Evolutionary conservation across 2,329 filamentous ascomycete genomes (phyloP).

Genomic region (Ascochyta pisi): DNA sequence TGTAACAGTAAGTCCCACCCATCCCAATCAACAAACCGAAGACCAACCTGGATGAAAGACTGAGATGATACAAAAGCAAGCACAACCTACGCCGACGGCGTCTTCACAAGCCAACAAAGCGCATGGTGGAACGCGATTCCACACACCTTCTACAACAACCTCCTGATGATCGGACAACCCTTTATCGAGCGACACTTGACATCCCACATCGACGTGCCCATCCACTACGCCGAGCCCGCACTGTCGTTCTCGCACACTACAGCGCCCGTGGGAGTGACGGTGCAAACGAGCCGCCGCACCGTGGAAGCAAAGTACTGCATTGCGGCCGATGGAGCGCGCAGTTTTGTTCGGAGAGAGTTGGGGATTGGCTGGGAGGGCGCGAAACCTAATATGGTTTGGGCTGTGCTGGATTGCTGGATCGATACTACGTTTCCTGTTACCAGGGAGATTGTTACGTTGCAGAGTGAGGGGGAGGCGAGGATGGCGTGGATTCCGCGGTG

Average conservation of each 20-base stretch:
- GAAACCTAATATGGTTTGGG: constrained; percentile 60
- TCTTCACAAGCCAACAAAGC: constrained; percentile 58
- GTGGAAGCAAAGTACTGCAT: constrained; percentile 22
- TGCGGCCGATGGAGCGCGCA: constrained; percentile 25
- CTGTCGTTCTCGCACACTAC: constrained; percentile 35
- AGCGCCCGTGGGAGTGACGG: constrained; percentile 27
- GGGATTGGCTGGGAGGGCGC: constrained; percentile 54
- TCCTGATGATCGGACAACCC: constrained; percentile 60
- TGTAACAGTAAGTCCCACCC: constrained; percentile 53
- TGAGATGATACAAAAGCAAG: constrained; percentile 44
- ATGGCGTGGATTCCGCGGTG: constrained; percentile 58
- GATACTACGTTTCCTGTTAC: constrained; percentile 58
- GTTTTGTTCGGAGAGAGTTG: constrained; percentile 33
- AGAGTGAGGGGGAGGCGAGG: constrained; percentile 55
- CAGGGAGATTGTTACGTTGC: constrained; percentile 58
- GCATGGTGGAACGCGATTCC: constrained; percentile 58
- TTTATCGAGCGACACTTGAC: constrained; percentile 53
- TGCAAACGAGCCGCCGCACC: constrained; percentile 17
- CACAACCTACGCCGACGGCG: constrained; percentile 56
- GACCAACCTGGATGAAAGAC: no score
- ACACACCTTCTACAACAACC: constrained; percentile 56
- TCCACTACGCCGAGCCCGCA: constrained; percentile 52
- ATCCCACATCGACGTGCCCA: constrained; percentile 40
- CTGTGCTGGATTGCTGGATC: constrained; percentile 58
- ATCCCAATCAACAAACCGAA: no score